phyloP scores from a whole-genome alignment of 2,329 filamentous ascomycete genomes.

The Phyllosticta ampelicida region DNA sequence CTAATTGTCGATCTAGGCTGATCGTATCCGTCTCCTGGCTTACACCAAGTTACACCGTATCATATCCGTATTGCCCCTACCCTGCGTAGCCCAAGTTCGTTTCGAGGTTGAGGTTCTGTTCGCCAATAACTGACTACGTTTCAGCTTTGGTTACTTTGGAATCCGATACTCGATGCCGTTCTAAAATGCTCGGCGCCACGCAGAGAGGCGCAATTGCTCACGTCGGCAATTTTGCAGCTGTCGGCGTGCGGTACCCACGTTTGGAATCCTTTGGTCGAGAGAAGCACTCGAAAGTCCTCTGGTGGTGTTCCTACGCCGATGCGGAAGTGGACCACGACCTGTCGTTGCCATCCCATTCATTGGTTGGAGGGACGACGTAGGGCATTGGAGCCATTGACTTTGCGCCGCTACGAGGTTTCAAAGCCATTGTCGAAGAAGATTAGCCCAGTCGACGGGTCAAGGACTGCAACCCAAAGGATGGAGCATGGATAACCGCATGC shows the following conservation, averaged over 20 bases:
- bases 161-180: conserved; percentile 22
- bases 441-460: not conserved
- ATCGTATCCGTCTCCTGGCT: conserved; percentile 14
- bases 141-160: conserved; percentile 20
- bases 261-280: conserved; percentile 24
- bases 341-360: conserved; percentile 30
- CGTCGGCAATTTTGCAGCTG: conserved; percentile 20
- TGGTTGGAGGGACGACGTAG: conserved; percentile 1
- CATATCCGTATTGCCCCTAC: conserved; percentile 23
- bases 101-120: conserved; percentile 25
- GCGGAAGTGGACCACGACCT: conserved; percentile 34
- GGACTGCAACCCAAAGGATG: not conserved
- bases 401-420: not conserved
- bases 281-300: conserved; percentile 28
- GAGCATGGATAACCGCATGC: not conserved
- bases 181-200: conserved; percentile 23
- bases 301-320: conserved; percentile 29
- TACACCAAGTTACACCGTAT: conserved; percentile 20
- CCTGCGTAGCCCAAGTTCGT: conserved; percentile 19
- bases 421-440: not conserved
- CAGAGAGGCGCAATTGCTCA: conserved; percentile 16
- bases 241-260: conserved; percentile 24
- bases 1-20: conserved; percentile 20
- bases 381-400: not conserved
- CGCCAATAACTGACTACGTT: conserved; percentile 24